These are phyloP conservation scores for Trichoderma breve DNA, from an alignment of 2,329 filamentous ascomycete species.

Conservation along the genomic window DNA sequence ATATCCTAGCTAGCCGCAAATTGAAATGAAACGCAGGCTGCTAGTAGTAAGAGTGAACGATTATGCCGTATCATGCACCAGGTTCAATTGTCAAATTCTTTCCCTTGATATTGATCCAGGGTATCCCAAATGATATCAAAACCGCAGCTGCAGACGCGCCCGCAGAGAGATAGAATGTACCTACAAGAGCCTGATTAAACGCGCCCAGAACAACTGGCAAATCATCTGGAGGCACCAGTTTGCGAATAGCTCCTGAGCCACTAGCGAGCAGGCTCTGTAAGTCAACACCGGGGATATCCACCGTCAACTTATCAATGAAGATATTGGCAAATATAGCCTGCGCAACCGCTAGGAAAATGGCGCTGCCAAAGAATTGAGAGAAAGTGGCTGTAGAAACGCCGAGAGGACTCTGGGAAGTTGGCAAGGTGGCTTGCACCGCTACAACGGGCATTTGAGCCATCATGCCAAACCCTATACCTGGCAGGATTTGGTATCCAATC, in stretches of 20 bases:
- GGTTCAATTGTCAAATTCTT: neutral
- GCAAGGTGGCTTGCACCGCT: neutral
- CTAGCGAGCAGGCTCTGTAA: neutral
- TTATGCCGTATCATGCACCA: neutral
- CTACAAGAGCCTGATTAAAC: neutral
- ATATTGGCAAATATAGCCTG: neutral
- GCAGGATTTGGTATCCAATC: neutral
- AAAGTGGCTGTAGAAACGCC: neutral
- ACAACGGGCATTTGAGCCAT: conserved; percentile 1
- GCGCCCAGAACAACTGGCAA: neutral
- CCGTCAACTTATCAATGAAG: neutral
- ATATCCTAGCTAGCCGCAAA: neutral
- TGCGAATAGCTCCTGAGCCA: neutral
- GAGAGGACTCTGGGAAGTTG: neutral
- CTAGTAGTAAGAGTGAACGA: neutral
- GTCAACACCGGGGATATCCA: neutral
- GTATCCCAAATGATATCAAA: neutral
- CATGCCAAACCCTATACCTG: neutral
- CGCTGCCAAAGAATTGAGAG: neutral
- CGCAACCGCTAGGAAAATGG: neutral
- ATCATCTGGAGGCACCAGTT: neutral
- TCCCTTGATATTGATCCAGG: neutral
- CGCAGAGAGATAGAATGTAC: neutral
- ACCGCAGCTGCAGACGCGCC: neutral
- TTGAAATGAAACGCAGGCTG: neutral